These are phyloP conservation scores for Phyllosticta paracitricarpa DNA, from an alignment of 2,329 filamentous ascomycete species.

Conservation along the genomic window DNA sequence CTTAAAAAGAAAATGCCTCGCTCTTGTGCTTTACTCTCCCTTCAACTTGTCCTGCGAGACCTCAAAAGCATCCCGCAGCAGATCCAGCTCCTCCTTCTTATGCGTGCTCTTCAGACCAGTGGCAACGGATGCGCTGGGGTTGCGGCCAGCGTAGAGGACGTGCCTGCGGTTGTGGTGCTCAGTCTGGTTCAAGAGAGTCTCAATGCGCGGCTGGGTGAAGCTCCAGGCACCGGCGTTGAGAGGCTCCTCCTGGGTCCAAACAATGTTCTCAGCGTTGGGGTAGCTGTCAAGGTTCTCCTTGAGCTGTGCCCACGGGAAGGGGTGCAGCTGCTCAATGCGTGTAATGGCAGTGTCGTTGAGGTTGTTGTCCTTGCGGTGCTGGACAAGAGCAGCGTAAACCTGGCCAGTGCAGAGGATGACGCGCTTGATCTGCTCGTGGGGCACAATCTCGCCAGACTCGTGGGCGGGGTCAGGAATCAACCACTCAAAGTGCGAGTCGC, in stretches of 20 bases:
- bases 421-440: conserved; percentile 80
- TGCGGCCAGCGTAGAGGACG: conserved; percentile 92
- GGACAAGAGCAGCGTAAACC: conserved; percentile 81
- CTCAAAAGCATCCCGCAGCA: conserved; percentile 56
- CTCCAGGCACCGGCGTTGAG: conserved; percentile 95
- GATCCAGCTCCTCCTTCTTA: conserved; percentile 82
- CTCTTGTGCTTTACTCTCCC: conserved; percentile 41
- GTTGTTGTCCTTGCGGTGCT: conserved; percentile 78
- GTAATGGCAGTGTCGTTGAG: conserved; percentile 89
- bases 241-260: conserved; percentile 96
- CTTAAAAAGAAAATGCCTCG: neutral
- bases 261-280: conserved; percentile 93
- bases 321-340: conserved; percentile 93
- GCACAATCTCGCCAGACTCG: conserved; percentile 60
- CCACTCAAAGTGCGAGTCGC: conserved; percentile 90
- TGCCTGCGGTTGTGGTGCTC: conserved; percentile 87
- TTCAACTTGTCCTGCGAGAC: conserved; percentile 57
- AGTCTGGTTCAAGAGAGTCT: conserved; percentile 90
- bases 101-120: conserved; percentile 85
- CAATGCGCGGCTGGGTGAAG: conserved; percentile 93
- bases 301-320: conserved; percentile 96
- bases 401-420: conserved; percentile 92
- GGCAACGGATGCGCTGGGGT: conserved; percentile 86
- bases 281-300: conserved; percentile 95
- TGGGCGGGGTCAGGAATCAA: conserved; percentile 89